These are phyloP conservation scores for Parasitella parasitica DNA, from an alignment of 371 early-diverging fungal genomes.

Conservation along the genomic window DNA sequence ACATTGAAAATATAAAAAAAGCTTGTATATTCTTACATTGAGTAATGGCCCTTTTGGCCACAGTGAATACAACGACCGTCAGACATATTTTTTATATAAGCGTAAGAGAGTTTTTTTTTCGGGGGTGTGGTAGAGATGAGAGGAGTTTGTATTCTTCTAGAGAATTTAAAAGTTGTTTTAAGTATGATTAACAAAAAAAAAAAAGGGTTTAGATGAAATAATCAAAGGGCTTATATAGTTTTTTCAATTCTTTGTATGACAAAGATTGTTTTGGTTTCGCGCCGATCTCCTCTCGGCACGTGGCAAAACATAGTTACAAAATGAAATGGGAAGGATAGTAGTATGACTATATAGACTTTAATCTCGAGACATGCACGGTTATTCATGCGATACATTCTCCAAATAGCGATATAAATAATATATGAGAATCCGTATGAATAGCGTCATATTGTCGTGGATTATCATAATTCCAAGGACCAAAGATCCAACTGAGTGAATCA, in stretches of 20 bases:
- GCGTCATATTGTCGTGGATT: not conserved
- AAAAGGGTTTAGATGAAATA: not conserved
- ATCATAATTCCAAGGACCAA: no score
- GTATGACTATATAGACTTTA: no score
- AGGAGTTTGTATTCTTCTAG: no score
- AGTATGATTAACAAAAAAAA: not conserved
- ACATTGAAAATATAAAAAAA: not conserved
- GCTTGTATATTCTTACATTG: slow-evolving; percentile 33
- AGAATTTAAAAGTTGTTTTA: no score
- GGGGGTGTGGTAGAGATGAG: no score
- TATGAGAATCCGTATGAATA: no score
- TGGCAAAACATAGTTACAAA: slow-evolving; percentile 6
- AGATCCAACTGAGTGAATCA: no score
- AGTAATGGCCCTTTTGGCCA: slow-evolving; percentile 49
- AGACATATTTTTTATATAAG: slow-evolving; percentile 31
- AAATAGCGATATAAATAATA: no score
- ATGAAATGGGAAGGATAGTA: not conserved
- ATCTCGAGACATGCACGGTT: no score
- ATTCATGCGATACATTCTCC: no score
- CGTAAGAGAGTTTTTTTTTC: not conserved
- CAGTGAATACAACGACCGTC: slow-evolving; percentile 54
- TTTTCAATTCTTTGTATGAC: not conserved
- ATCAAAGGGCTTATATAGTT: not conserved
- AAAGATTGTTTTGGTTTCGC: not conserved
- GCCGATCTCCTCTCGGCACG: slow-evolving; percentile 24